These are phyloP conservation scores for Dactylellina parvicollis DNA, from an alignment of 2,329 filamentous ascomycete species.

Conservation along the genomic window DNA sequence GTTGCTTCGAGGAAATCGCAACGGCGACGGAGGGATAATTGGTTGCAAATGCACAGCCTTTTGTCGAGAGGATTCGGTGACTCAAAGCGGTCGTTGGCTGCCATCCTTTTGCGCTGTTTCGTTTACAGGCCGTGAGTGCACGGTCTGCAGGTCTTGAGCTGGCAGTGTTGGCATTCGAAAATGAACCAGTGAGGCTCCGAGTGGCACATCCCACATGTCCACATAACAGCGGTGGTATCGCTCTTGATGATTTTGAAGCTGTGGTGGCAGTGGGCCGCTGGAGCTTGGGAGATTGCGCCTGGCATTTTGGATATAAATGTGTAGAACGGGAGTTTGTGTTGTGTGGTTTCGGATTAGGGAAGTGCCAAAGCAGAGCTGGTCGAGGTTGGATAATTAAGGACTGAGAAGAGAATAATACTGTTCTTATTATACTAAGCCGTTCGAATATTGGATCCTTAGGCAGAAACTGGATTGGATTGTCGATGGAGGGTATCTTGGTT, in stretches of 20 bases:
- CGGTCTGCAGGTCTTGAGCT: constrained; percentile 71
- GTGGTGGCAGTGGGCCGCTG: constrained; percentile 70
- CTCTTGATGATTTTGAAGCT: constrained; percentile 74
- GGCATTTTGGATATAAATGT: constrained; percentile 41
- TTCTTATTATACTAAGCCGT: constrained; percentile 6
- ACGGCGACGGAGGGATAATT: constrained; percentile 3
- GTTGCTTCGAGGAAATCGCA: constrained; percentile 22
- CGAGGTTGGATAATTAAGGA: constrained; percentile 40
- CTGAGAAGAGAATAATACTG: constrained; percentile 11
- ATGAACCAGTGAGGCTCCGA: constrained; percentile 75
- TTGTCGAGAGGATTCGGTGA: constrained; percentile 46
- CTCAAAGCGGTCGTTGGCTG: constrained; percentile 37
- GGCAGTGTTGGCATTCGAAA: constrained; percentile 75
- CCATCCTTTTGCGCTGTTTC: constrained; percentile 16
- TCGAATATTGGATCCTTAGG: constrained; percentile 21
- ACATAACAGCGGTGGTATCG: constrained; percentile 72
- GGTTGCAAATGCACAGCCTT: constrained; percentile 46
- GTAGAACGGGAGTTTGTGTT: constrained; percentile 23
- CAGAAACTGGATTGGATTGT: constrained; percentile 32
- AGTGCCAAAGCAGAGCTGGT: constrained; percentile 17
- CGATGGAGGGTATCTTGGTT: constrained; percentile 36
- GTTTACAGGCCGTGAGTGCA: constrained; percentile 66
- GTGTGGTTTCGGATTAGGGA: constrained; percentile 34
- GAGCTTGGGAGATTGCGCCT: constrained; percentile 59
- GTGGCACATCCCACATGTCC: constrained; percentile 73